Evolutionary conservation across 1,284 basidiomycete species (phyloP).

Genomic region (Mycena citricolor): DNA sequence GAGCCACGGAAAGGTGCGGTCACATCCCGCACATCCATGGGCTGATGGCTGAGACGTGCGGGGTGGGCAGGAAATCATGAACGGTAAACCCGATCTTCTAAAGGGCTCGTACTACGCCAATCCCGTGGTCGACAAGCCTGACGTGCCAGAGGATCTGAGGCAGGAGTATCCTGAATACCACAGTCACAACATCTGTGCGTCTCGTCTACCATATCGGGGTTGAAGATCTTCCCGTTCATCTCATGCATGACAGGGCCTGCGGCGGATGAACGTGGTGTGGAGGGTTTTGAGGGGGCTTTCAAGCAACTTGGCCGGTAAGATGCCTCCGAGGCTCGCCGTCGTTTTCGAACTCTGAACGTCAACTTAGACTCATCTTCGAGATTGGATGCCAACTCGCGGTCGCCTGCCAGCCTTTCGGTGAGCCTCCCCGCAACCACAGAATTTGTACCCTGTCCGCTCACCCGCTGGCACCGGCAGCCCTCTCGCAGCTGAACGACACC

Average conservation of each 20-base stretch:
- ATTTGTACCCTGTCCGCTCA: neutral
- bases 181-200: slow-evolving; percentile 71
- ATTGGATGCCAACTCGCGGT: slow-evolving; percentile 77
- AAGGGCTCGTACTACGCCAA: slow-evolving; percentile 96
- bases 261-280: slow-evolving; percentile 54
- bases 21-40: too few species aligned
- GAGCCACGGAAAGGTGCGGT: slow-evolving; percentile 83
- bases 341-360: neutral
- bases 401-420: slow-evolving; percentile 88
- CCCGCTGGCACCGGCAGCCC: slow-evolving; percentile 41
- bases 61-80: slow-evolving; percentile 87
- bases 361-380: slow-evolving; percentile 67
- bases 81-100: slow-evolving; percentile 81
- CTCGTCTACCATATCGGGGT: neutral
- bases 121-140: slow-evolving; percentile 66
- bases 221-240: slow-evolving; percentile 5
- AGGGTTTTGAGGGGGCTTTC: slow-evolving; percentile 83
- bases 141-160: slow-evolving; percentile 53
- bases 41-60: too few species aligned
- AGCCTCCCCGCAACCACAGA: slow-evolving; percentile 12
- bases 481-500: slow-evolving; percentile 60
- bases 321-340: neutral
- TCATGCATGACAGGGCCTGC: slow-evolving; percentile 64
- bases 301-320: slow-evolving; percentile 74
- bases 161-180: slow-evolving; percentile 77